These are phyloP conservation scores for Apiospora koreana DNA, from an alignment of 2,329 filamentous ascomycete species.

Conservation along the genomic window DNA sequence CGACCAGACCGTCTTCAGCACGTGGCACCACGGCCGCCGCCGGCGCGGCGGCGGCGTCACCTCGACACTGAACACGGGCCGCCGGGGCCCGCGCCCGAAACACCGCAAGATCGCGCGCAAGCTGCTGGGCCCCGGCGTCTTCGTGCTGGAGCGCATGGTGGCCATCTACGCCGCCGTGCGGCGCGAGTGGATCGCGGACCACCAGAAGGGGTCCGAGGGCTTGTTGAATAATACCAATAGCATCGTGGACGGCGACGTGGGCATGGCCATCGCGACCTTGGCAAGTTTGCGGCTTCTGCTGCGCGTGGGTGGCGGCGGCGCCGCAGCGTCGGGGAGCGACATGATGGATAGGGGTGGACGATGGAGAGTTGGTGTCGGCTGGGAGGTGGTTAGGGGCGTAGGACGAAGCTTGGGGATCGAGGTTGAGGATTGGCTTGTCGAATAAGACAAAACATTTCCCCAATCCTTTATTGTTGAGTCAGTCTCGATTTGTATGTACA, in stretches of 20 bases:
- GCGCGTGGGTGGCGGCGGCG: constrained; percentile 61
- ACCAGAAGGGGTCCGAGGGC: neutral
- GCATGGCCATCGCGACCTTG: constrained; percentile 70
- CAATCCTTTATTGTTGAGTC: neutral
- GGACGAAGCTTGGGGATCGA: constrained; percentile 77
- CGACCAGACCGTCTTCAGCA: constrained; percentile 76
- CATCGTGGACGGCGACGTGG: constrained; percentile 56
- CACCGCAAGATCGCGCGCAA: constrained; percentile 76
- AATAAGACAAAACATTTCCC: constrained; percentile 41
- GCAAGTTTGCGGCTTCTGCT: constrained; percentile 70
- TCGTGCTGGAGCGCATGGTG: constrained; percentile 75
- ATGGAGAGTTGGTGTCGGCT: constrained; percentile 78
- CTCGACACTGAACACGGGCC: constrained; percentile 16
- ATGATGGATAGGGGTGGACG: constrained; percentile 72
- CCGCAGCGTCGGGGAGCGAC: constrained; percentile 66
- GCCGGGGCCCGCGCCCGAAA: constrained; percentile 42
- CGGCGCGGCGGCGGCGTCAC: constrained; percentile 48
- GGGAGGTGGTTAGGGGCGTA: constrained; percentile 72
- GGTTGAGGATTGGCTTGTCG: constrained; percentile 74
- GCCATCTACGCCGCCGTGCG: constrained; percentile 73
- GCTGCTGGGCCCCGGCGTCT: constrained; percentile 74
- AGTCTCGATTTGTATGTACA: neutral
- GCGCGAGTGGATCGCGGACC: constrained; percentile 48
- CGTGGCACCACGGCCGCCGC: constrained; percentile 57
- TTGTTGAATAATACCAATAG: constrained; percentile 20